Conservation (phyloP, 441 rosid genomes). For the Biscutella laevigata region DNA sequence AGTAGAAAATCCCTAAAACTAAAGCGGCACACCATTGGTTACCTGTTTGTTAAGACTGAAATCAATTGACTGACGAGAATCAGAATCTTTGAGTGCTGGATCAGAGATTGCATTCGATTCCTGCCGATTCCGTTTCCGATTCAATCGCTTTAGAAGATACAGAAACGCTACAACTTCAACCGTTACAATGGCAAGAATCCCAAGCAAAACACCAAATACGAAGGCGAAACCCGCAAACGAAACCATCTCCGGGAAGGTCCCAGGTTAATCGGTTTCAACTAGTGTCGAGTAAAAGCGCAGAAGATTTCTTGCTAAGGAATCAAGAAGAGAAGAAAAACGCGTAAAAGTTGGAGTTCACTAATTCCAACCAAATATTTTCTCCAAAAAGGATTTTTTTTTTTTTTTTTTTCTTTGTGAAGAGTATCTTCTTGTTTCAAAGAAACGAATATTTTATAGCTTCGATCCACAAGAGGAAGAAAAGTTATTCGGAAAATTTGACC, state of each 20-base stretch:
- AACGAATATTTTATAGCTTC: too few relatives aligned
- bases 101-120: constrained; percentile 12
- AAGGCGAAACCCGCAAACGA: constrained; percentile 29
- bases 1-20: neutral
- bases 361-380: neutral
- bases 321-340: constrained; percentile 19
- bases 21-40: neutral
- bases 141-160: constrained; percentile 37
- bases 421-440: too few relatives aligned
- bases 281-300: neutral
- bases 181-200: constrained; percentile 33
- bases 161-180: constrained; percentile 35
- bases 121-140: constrained; percentile 26
- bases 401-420: too few relatives aligned
- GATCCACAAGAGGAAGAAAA: too few relatives aligned
- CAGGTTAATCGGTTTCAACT: neutral
- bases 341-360: neutral
- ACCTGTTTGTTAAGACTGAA: constrained; percentile 57
- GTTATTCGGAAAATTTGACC: too few relatives aligned
- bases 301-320: constrained; percentile 19
- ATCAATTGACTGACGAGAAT: constrained; percentile 47
- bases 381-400: neutral
- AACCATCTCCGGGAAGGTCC: constrained; percentile 17
- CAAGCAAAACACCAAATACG: constrained; percentile 40
- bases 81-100: constrained; percentile 25